Evolutionary conservation across 2,329 filamentous ascomycete species (phyloP).

Genomic region (Mollisia scopiformis): DNA sequence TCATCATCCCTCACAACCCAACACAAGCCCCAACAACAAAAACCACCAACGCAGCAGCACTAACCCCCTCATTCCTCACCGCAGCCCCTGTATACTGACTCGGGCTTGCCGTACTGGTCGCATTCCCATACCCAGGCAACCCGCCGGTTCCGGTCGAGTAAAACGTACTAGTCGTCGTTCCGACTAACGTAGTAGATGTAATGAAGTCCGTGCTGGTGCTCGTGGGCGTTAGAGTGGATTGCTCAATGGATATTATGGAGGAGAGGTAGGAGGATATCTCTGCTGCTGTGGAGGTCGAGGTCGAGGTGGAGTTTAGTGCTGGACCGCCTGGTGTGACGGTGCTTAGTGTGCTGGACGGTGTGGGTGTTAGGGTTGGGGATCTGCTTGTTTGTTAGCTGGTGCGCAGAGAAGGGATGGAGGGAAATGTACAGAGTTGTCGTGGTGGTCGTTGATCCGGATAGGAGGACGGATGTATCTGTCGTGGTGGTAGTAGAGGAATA

Average conservation of each 20-base stretch:
- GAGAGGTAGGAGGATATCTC: background rate
- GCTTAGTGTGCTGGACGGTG: background rate
- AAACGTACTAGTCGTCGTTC: background rate
- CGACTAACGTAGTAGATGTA: background rate
- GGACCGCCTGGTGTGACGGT: background rate
- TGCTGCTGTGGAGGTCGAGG: background rate
- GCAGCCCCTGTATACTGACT: slow-evolving; percentile 17
- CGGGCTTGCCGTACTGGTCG: slow-evolving; percentile 2
- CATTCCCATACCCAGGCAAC: background rate
- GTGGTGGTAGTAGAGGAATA: background rate
- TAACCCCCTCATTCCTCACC: background rate
- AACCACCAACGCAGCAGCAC: slow-evolving; percentile 11
- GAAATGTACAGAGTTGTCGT: background rate
- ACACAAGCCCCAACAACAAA: slow-evolving; percentile 10
- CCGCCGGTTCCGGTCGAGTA: background rate
- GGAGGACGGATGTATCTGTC: background rate
- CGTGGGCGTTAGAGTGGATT: background rate
- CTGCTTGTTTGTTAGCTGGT: background rate
- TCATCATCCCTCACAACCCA: slow-evolving; percentile 3
- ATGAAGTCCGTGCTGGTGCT: background rate
- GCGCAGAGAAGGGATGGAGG: background rate
- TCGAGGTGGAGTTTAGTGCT: background rate
- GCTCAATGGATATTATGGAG: background rate
- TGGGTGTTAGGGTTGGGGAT: background rate
- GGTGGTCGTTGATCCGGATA: background rate